Base-by-base conservation (phyloP, 257 asterid genomes). In the Orobanche coerulescens region DNA sequence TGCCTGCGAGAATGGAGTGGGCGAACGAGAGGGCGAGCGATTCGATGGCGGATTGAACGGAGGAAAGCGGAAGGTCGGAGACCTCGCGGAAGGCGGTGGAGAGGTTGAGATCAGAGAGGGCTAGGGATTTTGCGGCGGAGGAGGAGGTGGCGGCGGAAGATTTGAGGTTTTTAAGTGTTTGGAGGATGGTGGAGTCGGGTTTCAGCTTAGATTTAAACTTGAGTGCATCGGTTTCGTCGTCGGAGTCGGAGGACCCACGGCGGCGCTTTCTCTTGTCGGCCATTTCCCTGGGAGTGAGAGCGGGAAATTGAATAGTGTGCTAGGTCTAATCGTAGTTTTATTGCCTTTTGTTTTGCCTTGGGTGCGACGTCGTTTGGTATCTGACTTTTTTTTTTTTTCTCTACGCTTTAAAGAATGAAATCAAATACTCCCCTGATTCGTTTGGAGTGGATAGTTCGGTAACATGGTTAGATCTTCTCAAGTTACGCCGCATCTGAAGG, bases 191-290 rank as follows among this genome's bases (percentile, higher is more conserved):
- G 14, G 83, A 52, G 72, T 89, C 95, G 14, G 88, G 69, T 59
- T 79, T 89, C 54, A 86, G 88, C 44, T 76, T 71, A 55, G 91
- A 82, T 49, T 84, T 81, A 82, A 84, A 89, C 1, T 64, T 79
- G 5, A 75, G 62, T 14, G 79, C 30, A 23, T 86, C 89, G 23
- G 90, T 33, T 4, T 80, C 88, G 0, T 79, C 42, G 7, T 73
- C 86, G 26, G 79, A 66, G 40, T 75, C 75, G 58, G 70, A 30
- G 51, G 71, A 72, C 1, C 68, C 71, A 24, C 90, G 88, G 66
- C 87, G 85, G 78, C 95, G 89, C 80, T 88, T 88, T 50, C 72
- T 88, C 84, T 76, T 78, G 71, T 86, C 94, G 47, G 84, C 83
- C 95, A 84, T 84, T 50, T 50, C 23, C 47, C 25, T n/a, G 62